Conservation (phyloP, 352 stramenopile species). For the Discostella stelligera region DNA sequence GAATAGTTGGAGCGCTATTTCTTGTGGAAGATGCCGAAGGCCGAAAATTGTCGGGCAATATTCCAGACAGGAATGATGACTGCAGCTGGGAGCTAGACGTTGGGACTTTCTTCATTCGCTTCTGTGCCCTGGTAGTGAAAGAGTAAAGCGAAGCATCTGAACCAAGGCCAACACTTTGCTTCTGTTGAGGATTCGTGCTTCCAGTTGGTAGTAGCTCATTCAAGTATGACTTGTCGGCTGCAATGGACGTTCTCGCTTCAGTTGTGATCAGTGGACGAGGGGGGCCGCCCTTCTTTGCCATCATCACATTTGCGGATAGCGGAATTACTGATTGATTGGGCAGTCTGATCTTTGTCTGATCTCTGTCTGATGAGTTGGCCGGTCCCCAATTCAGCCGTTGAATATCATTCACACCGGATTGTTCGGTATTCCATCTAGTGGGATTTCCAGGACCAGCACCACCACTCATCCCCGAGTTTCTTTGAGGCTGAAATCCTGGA, state of each 20-base stretch:
- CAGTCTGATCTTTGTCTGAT: not conserved
- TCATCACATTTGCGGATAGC: not conserved
- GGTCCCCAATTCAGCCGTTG: not conserved
- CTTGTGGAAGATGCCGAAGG: not conserved
- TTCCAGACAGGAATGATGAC: conserved; percentile 6
- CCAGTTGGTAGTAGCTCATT: conserved; percentile 1
- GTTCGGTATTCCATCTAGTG: not conserved
- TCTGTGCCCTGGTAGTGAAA: not conserved
- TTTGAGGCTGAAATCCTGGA: not conserved
- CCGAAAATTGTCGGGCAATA: conserved; percentile 2
- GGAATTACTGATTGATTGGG: not conserved
- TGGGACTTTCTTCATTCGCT: not conserved
- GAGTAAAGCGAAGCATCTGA: conserved; percentile 8
- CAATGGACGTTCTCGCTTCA: conserved; percentile 6
- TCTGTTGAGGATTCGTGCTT: conserved; percentile 1
- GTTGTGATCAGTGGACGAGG: conserved; percentile 9
- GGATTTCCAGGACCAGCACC: not conserved
- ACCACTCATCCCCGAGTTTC: not conserved
- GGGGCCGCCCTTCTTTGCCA: not conserved
- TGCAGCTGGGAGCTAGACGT: not conserved
- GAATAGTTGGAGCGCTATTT: not conserved
- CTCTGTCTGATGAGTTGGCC: not conserved
- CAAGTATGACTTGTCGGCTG: conserved; percentile 3
- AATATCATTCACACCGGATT: not conserved
- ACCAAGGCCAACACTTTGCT: not conserved